These are phyloP conservation scores for Olyra latifolia DNA, from an alignment of 176 grass and related monocot species.

Conservation along the genomic window DNA sequence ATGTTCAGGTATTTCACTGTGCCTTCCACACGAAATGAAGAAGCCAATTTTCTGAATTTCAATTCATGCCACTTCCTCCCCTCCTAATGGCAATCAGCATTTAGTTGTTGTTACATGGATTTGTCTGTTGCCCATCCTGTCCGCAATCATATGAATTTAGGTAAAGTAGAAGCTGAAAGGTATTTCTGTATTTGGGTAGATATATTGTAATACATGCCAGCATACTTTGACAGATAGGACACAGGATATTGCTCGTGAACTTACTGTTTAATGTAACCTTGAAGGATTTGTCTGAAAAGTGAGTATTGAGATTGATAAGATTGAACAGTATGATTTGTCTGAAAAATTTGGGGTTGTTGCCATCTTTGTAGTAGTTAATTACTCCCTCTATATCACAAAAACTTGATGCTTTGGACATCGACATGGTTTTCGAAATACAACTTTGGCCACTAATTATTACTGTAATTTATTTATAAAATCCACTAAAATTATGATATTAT, in stretches of 20 bases:
- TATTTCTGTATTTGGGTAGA: neutral
- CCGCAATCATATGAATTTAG: neutral
- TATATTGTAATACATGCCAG: neutral
- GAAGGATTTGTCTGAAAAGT: neutral
- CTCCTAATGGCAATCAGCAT: neutral
- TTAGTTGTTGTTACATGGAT: neutral
- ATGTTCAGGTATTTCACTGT: conserved; percentile 80
- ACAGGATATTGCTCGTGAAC: neutral
- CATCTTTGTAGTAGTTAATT: neutral
- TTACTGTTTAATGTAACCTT: neutral
- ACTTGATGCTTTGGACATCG: too few species aligned
- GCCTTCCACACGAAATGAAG: neutral
- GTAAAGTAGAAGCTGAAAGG: neutral
- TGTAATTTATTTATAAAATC: too few species aligned
- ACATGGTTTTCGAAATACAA: too few species aligned
- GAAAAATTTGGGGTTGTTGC: neutral
- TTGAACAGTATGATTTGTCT: neutral
- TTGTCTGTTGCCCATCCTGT: neutral
- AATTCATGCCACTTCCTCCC: neutral
- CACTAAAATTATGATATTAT: too few species aligned
- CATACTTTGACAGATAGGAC: neutral
- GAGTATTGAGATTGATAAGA: neutral
- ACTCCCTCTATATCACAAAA: too few species aligned
- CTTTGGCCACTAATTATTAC: too few species aligned
- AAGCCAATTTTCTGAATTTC: neutral